Conservation (phyloP, 106 monocot species). For the Platanthera guangdongensis region DNA sequence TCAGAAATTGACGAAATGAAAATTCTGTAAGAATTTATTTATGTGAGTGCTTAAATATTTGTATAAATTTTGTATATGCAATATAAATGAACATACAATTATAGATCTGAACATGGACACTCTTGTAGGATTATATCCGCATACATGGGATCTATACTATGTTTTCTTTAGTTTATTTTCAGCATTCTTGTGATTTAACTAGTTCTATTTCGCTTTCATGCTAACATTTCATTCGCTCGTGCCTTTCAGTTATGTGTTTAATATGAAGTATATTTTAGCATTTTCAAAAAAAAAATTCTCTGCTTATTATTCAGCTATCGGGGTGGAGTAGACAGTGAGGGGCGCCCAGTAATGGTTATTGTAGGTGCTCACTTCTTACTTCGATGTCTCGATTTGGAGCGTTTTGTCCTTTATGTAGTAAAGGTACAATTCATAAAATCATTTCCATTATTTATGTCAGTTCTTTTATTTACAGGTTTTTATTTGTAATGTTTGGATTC, state of each 20-base stretch:
- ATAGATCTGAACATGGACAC: background rate
- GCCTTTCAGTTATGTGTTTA: background rate
- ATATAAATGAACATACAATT: background rate
- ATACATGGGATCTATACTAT: background rate
- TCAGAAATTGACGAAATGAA: slow-evolving; percentile 99
- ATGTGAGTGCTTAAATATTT: background rate
- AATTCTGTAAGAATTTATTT: slow-evolving; percentile 65
- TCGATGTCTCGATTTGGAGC: slow-evolving; percentile 91
- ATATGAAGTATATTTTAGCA: background rate
- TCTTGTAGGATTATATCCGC: background rate
- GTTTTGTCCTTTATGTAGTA: slow-evolving; percentile 79
- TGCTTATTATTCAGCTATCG: slow-evolving; percentile 62
- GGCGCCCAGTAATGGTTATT: slow-evolving; percentile 88
- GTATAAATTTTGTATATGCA: background rate
- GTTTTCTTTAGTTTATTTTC: background rate
- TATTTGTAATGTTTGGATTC: background rate
- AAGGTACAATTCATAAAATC: slow-evolving; percentile 48
- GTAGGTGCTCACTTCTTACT: slow-evolving; percentile 98
- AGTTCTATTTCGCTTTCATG: background rate
- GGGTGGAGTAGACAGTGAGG: slow-evolving; percentile 93
- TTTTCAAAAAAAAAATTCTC: no score
- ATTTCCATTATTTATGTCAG: background rate
- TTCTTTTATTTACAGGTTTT: background rate
- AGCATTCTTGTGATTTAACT: background rate
- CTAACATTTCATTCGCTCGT: no score